These are phyloP conservation scores for Lasiosphaeriaceae sp. DNA, from an alignment of 495 filamentous ascomycete species.

Conservation along the genomic window DNA sequence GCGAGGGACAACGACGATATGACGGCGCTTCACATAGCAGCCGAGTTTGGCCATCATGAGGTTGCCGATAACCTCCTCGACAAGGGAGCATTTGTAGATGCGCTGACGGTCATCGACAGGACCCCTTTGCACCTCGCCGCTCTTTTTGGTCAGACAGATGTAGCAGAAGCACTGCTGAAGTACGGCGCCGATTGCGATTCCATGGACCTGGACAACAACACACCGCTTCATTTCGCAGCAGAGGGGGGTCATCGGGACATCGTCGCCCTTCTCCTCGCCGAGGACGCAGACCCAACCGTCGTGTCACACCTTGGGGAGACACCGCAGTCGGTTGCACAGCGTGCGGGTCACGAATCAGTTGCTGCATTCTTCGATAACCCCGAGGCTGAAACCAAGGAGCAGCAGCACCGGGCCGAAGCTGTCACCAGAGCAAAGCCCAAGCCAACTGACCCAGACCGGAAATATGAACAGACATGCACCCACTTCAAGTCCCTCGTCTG, in stretches of 20 bases:
- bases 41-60: background rate
- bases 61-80: background rate
- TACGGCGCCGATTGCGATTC: background rate
- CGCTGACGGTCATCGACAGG: background rate
- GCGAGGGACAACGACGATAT: no score
- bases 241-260: background rate
- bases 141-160: background rate
- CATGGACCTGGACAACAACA: background rate
- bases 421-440: no score
- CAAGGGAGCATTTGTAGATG: background rate
- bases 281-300: background rate
- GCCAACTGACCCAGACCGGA: no score
- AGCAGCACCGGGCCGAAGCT: no score
- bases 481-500: no score
- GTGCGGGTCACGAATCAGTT: no score
- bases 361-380: no score
- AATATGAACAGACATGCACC: no score
- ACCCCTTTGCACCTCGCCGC: background rate
- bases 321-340: no score
- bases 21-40: no score
- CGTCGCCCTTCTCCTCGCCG: background rate
- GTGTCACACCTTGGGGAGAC: no score
- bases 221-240: background rate
- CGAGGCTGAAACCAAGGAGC: no score
- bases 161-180: background rate